Conservation (phyloP, 75 land plant genomes). For the Cryptomeria japonica region DNA sequence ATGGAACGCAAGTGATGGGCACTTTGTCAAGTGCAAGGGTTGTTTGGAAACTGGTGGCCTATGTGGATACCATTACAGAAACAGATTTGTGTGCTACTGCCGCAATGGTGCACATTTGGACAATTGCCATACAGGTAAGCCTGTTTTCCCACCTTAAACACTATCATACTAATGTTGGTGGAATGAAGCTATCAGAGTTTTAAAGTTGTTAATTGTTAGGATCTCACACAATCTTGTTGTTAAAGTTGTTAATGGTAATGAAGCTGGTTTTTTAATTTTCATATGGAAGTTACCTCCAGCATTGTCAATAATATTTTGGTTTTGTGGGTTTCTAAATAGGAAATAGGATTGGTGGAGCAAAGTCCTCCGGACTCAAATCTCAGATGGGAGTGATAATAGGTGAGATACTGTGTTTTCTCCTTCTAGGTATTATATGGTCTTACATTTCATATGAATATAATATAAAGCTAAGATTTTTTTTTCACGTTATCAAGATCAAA, state of each 20-base stretch:
- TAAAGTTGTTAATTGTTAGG: background rate
- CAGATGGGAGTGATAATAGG: background rate
- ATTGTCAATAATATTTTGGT: background rate
- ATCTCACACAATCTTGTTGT: background rate
- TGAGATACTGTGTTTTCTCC: background rate
- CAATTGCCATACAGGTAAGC: conserved; percentile 1
- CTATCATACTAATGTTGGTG: background rate
- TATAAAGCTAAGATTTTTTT: background rate
- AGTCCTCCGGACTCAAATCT: background rate
- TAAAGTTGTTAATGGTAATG: background rate
- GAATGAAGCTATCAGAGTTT: background rate
- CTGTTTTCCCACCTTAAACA: background rate
- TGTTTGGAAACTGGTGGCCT: background rate
- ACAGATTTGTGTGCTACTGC: conserved; percentile 1
- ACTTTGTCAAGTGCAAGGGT: conserved; percentile 1
- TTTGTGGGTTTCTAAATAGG: background rate
- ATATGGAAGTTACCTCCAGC: background rate
- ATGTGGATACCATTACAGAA: background rate
- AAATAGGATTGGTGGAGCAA: background rate
- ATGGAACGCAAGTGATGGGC: background rate
- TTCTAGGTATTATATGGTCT: background rate
- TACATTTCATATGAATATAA: background rate
- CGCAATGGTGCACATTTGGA: background rate
- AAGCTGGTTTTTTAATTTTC: background rate
- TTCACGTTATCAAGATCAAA: background rate